Base-by-base conservation (phyloP, 2,329 filamentous ascomycete genomes). In the Calonectria hawksworthii region DNA sequence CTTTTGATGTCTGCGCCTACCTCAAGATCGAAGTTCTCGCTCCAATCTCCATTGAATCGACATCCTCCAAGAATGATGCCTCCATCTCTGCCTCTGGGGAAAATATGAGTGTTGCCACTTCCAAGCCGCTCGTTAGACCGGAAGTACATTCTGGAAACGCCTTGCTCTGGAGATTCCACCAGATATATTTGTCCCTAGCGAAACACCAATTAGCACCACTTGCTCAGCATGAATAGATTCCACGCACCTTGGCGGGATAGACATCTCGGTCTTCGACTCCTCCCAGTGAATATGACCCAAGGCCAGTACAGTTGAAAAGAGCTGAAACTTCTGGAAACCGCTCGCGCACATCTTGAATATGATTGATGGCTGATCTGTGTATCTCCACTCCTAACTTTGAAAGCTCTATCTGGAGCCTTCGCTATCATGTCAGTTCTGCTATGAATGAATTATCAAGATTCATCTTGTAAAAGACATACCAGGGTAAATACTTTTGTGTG, bases 251-350 rank as follows among this genome's bases (percentile, higher is more conserved):
- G 1, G 90, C 92, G 1, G 95, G 94, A 74, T 92, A 90, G 54
- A 98, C 89, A 8, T 89, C 90, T 72, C 86, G 83, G 81, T 98
- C 95, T 85, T 90, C 88, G 0, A 98, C 95, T 30, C 95, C 95
- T 11, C 94, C 94, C 1, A 98, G 90, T 66, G 88, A 91, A 44
- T 89, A 90, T 0, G 94, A 92, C 26, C 92, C 88, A 11, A 98
- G 86, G 0, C 95, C 95, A 0, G 94, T 95, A 81, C 94, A 94
- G 83, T 98, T 98, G 74, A 98, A 87, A 0, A 97, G 86, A 1
- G 76, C 74, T 14, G 74, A 70, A 4, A 96, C 83, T 77, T 94
- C 90, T 2, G 92, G 93, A 44, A 83, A 83, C 13, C 70, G 59
- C 77, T 82, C 21, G 0, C 68, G 74, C 11, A 94, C 94, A 51